These are phyloP conservation scores for Clonostachys solani DNA, from an alignment of 2,329 filamentous ascomycete species.

Conservation along the genomic window DNA sequence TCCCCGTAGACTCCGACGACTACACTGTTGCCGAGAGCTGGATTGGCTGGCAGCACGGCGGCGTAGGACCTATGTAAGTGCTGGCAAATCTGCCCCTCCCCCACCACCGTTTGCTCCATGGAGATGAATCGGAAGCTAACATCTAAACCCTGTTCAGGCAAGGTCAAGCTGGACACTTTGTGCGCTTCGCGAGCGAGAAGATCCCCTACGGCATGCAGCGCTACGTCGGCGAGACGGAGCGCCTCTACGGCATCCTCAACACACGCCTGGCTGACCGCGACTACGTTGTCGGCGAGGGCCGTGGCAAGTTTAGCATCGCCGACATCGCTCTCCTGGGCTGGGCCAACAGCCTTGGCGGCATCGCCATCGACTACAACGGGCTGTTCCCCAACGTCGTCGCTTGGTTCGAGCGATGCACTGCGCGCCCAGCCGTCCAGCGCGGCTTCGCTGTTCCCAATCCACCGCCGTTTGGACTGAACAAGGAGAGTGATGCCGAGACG, in stretches of 20 bases:
- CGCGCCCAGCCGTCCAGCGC: conserved; percentile 66
- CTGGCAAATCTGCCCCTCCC: neutral
- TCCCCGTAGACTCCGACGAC: conserved; percentile 58
- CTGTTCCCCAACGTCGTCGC: conserved; percentile 70
- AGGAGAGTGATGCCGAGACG: conserved; percentile 7
- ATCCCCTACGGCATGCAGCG: conserved; percentile 69
- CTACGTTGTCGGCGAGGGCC: conserved; percentile 47
- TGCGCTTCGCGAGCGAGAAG: conserved; percentile 60
- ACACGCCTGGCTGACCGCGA: conserved; percentile 51
- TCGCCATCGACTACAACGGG: conserved; percentile 30
- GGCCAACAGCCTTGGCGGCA: conserved; percentile 44
- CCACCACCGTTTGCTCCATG: too few relatives aligned
- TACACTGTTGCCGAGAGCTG: conserved; percentile 35
- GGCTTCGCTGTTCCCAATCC: conserved; percentile 64
- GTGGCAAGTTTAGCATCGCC: conserved; percentile 58
- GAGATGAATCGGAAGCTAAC: neutral
- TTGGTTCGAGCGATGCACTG: conserved; percentile 68
- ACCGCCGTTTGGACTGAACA: conserved; percentile 26
- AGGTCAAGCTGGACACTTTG: conserved; percentile 73
- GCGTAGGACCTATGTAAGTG: conserved; percentile 56
- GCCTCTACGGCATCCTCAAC: conserved; percentile 70
- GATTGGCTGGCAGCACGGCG: conserved; percentile 71
- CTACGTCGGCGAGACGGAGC: conserved; percentile 71
- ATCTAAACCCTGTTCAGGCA: conserved; percentile 44
- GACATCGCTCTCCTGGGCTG: conserved; percentile 73